These are phyloP conservation scores for Penicillium sp. DNA, from an alignment of 2,329 filamentous ascomycete genomes.

Conservation along the genomic window DNA sequence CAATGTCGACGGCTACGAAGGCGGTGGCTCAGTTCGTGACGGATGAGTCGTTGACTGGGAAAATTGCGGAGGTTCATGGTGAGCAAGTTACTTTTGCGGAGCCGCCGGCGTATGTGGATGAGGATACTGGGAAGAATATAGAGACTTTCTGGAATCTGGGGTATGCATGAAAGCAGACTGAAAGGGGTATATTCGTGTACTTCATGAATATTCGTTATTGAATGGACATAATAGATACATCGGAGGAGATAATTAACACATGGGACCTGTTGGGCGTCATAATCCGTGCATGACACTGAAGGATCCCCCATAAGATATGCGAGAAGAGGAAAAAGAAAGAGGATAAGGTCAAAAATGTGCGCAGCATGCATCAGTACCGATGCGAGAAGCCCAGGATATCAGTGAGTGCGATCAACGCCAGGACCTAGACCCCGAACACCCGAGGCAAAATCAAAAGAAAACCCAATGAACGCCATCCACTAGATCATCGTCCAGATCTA, in stretches of 20 bases:
- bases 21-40: conserved; percentile 49
- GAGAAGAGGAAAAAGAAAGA: neutral
- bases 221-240: neutral
- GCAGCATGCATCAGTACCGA: neutral
- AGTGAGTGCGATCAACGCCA: neutral
- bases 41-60: conserved; percentile 46
- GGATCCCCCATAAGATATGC: neutral
- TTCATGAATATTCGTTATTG: neutral
- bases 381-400: conserved; percentile 3
- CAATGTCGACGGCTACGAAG: conserved; percentile 51
- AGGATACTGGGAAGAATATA: conserved; percentile 51
- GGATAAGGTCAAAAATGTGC: neutral
- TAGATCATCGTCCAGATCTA: neutral
- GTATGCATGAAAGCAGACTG: conserved; percentile 41
- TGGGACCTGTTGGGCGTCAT: neutral
- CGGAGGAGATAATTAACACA: neutral
- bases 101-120: conserved; percentile 51
- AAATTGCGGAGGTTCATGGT: conserved; percentile 56
- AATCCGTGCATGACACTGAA: neutral
- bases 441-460: neutral
- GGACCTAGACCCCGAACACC: neutral
- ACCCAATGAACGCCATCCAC: neutral
- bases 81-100: conserved; percentile 52
- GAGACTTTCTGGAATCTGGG: conserved; percentile 53
- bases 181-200: neutral